phyloP scores from a whole-genome alignment of 164 flowering plant genomes.

The Akebia trifoliata region DNA sequence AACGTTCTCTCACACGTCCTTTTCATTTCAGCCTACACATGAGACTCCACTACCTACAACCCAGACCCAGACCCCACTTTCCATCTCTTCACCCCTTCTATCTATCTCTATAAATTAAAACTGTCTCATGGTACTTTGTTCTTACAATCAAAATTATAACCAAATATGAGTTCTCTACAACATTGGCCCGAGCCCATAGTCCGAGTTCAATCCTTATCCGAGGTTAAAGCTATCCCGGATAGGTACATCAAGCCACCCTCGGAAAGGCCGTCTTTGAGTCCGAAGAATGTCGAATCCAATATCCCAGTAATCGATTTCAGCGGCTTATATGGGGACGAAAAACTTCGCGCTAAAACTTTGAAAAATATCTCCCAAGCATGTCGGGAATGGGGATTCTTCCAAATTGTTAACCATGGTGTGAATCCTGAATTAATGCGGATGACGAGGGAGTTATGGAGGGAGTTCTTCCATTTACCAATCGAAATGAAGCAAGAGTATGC shows the following conservation, averaged over 20 bases:
- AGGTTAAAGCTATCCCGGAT: conserved; percentile 41
- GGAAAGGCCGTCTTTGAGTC: conserved; percentile 38
- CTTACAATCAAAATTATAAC: too few species aligned
- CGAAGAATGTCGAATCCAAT: conserved; percentile 9
- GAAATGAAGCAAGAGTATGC: conserved; percentile 58
- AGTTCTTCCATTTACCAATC: conserved; percentile 56
- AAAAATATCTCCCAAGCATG: conserved; percentile 47
- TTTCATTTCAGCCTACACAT: too few species aligned
- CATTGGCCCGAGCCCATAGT: conserved; percentile 95
- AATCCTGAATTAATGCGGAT: conserved; percentile 41
- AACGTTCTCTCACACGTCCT: too few species aligned
- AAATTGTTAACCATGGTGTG: conserved; percentile 78
- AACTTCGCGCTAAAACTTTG: not conserved
- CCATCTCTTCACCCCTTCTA: too few species aligned
- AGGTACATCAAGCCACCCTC: conserved; percentile 66
- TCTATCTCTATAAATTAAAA: too few species aligned
- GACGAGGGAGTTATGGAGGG: conserved; percentile 50
- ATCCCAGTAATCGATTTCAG: conserved; percentile 69
- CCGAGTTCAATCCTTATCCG: conserved; percentile 78
- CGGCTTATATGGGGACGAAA: conserved; percentile 18
- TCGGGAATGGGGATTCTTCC: conserved; percentile 83
- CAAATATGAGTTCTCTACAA: conserved; percentile 26
- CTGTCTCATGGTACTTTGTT: too few species aligned
- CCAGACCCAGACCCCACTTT: too few species aligned
- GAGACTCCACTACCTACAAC: too few species aligned